These are phyloP conservation scores for Hebeloma cylindrosporum DNA, from an alignment of 768 basidiomycete genomes.

Conservation along the genomic window DNA sequence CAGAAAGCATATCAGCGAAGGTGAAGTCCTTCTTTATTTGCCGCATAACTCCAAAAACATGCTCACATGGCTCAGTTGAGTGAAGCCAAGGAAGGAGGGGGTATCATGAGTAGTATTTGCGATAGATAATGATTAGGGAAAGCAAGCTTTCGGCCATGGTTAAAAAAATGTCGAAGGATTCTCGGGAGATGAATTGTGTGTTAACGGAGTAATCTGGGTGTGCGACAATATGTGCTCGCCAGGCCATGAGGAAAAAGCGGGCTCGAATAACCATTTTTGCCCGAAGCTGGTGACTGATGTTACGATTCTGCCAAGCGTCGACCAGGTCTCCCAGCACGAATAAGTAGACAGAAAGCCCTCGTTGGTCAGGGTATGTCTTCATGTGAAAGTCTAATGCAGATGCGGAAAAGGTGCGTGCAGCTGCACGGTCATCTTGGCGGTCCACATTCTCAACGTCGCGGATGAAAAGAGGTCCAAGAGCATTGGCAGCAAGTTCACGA, in stretches of 20 bases:
- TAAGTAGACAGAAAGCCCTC: constrained; percentile 33
- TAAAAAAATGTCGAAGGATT: constrained; percentile 31
- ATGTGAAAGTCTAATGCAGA: constrained; percentile 25
- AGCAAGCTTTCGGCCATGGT: constrained; percentile 34
- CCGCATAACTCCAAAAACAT: constrained; percentile 32
- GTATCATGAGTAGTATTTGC: constrained; percentile 24
- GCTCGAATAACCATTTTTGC: constrained; percentile 31
- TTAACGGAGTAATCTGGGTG: constrained; percentile 18
- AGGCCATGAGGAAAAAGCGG: constrained; percentile 30
- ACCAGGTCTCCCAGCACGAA: constrained; percentile 41
- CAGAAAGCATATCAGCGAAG: constrained; percentile 26
- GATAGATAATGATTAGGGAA: constrained; percentile 31
- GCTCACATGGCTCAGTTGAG: constrained; percentile 34
- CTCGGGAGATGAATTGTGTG: constrained; percentile 32
- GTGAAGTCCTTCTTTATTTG: constrained; percentile 36
- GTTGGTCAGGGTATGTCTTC: constrained; percentile 24
- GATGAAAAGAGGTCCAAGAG: constrained; percentile 20
- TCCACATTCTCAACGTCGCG: constrained; percentile 40
- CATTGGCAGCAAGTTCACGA: constrained; percentile 16
- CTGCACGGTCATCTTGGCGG: constrained; percentile 46
- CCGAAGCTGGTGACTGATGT: constrained; percentile 25
- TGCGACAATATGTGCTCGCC: constrained; percentile 26
- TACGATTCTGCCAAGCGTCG: constrained; percentile 38
- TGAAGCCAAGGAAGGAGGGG: constrained; percentile 41
- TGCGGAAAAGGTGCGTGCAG: constrained; percentile 38